Base-by-base conservation (phyloP, 768 basidiomycete species). In the Trichaptum fuscoviolaceum region DNA sequence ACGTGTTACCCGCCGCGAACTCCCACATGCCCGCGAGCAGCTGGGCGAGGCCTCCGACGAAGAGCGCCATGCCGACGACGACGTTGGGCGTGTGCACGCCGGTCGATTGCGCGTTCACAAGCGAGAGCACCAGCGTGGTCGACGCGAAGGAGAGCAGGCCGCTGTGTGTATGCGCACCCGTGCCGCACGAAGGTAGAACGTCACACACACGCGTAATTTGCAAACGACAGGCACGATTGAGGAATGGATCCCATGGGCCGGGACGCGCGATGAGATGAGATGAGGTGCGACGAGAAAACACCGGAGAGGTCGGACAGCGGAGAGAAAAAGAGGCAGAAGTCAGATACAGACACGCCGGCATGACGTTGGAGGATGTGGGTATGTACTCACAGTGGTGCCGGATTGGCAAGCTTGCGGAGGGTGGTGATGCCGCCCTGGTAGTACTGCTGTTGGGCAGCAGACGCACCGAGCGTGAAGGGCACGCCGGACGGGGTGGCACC, bases 1-100 rank as follows among this genome's bases (percentile, higher is more conserved):
- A 91, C 0, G 78, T 79, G 69, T 93, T 92, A 0, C 87, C 87
- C 35, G 83, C 77, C 18, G 86, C 84, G 77, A 88, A 89, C 76
- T 89, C 88, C 92, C 92, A 94, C 89, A 95, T 93, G 57, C 95
- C 95, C 34, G 93, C 94, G 52, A 95, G 78, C 60, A 96, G 81
- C 74, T 96, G 95, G 15, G 83, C 88, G 35, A 95, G 86, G 67
- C 95, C 95, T 69, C 94, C 95, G 68, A 85, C 85, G 76, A 87
- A 91, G 70, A 92, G 73, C 26, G 93, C 92, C 93, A 96, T 93
- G 63, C 93, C 95, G 62, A 94, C 83, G 62, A 93, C 86, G 30
- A 87, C 84, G 66, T 94, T 93, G 57, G 91, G 87, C 6, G 73
- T 71, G 20, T 71, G 68, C 69, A 93, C 80, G 25, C 77, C 72